These are phyloP conservation scores for Byssothecium circinans DNA, from an alignment of 2,329 filamentous ascomycete species.

Conservation along the genomic window DNA sequence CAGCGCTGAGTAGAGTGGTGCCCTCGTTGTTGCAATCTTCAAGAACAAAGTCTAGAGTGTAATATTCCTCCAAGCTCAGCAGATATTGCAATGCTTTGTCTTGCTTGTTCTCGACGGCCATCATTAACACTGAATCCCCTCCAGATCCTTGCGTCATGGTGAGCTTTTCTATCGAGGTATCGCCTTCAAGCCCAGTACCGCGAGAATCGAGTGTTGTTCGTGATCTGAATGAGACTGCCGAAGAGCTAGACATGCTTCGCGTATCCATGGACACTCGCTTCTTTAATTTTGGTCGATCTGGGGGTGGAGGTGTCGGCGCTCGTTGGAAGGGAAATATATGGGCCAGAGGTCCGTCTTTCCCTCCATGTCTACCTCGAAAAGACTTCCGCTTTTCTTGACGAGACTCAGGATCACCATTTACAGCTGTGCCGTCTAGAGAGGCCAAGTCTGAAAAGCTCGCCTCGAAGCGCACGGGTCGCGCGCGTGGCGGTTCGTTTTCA, in stretches of 20 bases:
- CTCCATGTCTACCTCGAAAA: constrained; percentile 18
- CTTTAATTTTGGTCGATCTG: constrained; percentile 62
- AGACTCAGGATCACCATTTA: constrained; percentile 34
- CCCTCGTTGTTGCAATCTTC: constrained; percentile 87
- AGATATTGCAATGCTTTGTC: constrained; percentile 76
- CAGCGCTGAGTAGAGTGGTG: constrained; percentile 84
- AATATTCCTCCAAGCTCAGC: constrained; percentile 75
- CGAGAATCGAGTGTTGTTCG: constrained; percentile 66
- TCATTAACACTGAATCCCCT: constrained; percentile 77
- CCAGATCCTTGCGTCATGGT: constrained; percentile 68
- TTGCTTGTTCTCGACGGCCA: constrained; percentile 61
- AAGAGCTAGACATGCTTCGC: constrained; percentile 83
- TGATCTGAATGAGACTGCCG: constrained; percentile 80
- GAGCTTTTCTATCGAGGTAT: constrained; percentile 79
- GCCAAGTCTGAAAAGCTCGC: constrained; percentile 32
- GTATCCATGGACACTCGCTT: constrained; percentile 81
- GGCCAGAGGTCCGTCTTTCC: constrained; percentile 56
- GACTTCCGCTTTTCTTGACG: constrained; percentile 20
- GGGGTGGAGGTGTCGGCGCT: constrained; percentile 53
- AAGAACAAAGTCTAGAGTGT: constrained; percentile 69
- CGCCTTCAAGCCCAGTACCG: constrained; percentile 77
- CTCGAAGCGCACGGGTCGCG: constrained; percentile 37
- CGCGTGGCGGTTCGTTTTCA: constrained; percentile 22
- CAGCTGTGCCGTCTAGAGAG: constrained; percentile 28
- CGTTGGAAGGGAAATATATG: constrained; percentile 93